These are phyloP conservation scores for Apiotrichum montevideense DNA, from an alignment of 1,284 basidiomycete genomes.

Conservation along the genomic window DNA sequence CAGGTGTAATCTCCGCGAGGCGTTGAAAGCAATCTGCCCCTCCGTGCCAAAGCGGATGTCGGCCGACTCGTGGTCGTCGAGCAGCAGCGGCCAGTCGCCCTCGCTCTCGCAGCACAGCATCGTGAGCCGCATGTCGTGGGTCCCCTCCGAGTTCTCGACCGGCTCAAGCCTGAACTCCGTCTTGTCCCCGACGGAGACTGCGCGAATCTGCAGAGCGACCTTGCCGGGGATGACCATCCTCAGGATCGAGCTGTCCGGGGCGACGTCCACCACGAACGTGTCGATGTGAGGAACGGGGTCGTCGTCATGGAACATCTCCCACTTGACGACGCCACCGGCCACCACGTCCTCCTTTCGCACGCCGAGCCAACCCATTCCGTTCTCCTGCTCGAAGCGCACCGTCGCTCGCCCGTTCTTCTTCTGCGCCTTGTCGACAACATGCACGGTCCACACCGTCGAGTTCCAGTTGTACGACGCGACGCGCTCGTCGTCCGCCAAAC, in stretches of 20 bases:
- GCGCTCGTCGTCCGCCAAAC: conserved; percentile 27
- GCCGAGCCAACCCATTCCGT: conserved; percentile 37
- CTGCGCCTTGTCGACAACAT: conserved; percentile 8
- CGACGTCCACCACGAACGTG: conserved; percentile 37
- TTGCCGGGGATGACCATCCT: conserved; percentile 32
- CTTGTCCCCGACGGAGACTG: conserved; percentile 1
- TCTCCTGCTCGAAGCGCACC: conserved; percentile 33
- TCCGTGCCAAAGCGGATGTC: conserved; percentile 41
- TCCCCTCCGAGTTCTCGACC: not conserved
- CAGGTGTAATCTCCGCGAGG: conserved; percentile 33
- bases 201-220: conserved; percentile 21
- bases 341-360: conserved; percentile 11
- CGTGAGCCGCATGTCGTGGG: conserved; percentile 40
- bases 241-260: conserved; percentile 28
- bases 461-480: conserved; percentile 39
- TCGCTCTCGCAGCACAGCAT: conserved; percentile 42
- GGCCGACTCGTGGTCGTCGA: conserved; percentile 43
- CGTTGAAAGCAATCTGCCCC: conserved; percentile 42
- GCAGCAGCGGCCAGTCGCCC: conserved; percentile 44
- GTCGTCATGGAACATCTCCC: conserved; percentile 23
- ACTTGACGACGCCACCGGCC: conserved; percentile 19
- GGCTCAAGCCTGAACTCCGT: conserved; percentile 15
- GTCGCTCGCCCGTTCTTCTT: conserved; percentile 17
- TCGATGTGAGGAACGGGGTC: conserved; percentile 12
- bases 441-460: conserved; percentile 30